Evolutionary conservation across 192 early-diverging fungal genomes (phyloP).

Genomic region (Podila epigama): DNA sequence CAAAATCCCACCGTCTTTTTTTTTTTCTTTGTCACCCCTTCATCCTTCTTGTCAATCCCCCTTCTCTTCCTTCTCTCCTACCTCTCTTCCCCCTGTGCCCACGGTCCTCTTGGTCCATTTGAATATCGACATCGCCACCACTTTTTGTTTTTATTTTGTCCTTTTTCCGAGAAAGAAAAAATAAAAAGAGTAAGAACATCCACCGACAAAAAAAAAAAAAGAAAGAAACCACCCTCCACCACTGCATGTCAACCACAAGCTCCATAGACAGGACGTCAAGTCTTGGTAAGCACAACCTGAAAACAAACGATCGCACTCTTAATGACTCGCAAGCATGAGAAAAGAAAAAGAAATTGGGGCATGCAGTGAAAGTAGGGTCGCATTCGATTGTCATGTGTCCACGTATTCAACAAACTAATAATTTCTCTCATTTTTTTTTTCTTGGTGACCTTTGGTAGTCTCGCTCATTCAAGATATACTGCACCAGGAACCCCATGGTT

Average conservation of each 20-base stretch:
- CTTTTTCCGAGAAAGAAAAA: not conserved
- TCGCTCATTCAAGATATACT: constrained; percentile 44
- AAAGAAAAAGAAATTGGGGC: not conserved
- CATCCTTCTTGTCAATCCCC: not conserved
- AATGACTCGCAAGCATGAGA: not conserved
- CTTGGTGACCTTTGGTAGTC: constrained; percentile 9
- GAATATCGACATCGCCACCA: too few relatives aligned
- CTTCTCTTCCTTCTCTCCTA: not conserved
- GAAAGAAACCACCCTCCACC: not conserved
- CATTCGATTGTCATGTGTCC: not conserved
- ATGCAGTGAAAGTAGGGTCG: not conserved
- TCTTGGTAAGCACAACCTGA: constrained; percentile 32
- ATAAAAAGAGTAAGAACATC: not conserved
- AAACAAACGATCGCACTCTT: too few relatives aligned
- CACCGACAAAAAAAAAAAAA: not conserved
- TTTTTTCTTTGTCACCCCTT: not conserved
- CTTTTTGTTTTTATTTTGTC: not conserved
- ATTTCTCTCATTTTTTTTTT: not conserved
- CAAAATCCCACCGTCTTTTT: too few relatives aligned
- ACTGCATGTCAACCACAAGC: constrained; percentile 42
- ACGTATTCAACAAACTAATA: not conserved
- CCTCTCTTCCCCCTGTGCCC: not conserved
- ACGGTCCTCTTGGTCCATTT: too few relatives aligned
- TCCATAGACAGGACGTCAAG: constrained; percentile 42
- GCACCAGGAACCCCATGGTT: constrained; percentile 17